Percentiles rank a stretch among this genome's conserved stretches.
Conservation (phyloP, 768 basidiomycete species). For the Suillus cothurnatus region DNA sequence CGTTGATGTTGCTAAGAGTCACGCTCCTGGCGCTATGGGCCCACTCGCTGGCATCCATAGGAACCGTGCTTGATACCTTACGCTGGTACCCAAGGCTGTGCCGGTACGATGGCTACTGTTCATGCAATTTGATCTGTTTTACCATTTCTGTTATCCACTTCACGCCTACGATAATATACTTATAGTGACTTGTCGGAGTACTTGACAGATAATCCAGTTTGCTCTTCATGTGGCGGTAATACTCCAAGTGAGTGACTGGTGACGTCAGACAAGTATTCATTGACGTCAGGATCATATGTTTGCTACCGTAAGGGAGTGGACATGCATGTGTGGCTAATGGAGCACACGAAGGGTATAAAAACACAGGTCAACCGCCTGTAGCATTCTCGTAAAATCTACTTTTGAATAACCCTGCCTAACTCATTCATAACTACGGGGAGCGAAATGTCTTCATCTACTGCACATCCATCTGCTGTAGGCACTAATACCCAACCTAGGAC, state of each 20-base stretch:
- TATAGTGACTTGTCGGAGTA: not conserved
- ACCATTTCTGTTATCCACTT: not conserved
- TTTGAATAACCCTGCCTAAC: not conserved
- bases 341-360: not conserved
- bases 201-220: too few species aligned
- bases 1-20: not conserved
- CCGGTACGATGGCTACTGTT: too few species aligned
- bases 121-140: not conserved
- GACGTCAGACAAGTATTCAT: not conserved
- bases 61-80: not conserved
- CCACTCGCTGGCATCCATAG: not conserved
- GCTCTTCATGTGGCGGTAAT: too few species aligned
- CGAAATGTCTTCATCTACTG: slow-evolving; percentile 16
- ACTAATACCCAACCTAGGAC: slow-evolving; percentile 12
- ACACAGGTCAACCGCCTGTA: not conserved
- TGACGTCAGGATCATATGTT: not conserved
- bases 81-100: too few species aligned
- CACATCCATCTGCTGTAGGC: slow-evolving; percentile 24
- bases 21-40: not conserved
- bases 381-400: not conserved
- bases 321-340: too few species aligned
- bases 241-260: not conserved
- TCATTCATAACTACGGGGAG: not conserved
- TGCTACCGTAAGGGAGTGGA: too few species aligned
- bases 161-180: not conserved